Evolutionary conservation across 1,139 yeast genomes (phyloP).

Genomic region (Hansenula lynferdii): DNA sequence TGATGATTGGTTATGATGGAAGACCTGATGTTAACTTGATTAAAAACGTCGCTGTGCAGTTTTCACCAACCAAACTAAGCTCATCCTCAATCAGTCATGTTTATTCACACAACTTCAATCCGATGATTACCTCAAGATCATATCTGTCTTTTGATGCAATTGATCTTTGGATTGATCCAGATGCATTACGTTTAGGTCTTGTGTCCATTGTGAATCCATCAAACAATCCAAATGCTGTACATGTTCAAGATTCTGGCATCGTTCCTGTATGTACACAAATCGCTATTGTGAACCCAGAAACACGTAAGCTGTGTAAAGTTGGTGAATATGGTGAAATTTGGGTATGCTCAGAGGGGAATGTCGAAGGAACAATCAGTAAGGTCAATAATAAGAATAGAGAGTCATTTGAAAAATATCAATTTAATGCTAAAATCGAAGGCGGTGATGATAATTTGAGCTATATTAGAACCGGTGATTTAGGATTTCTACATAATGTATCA

Average conservation of each 20-base stretch:
- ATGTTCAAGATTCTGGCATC: slow-evolving; percentile 91
- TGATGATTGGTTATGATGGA: slow-evolving; percentile 78
- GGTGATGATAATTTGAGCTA: slow-evolving; percentile 64
- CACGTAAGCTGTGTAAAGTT: slow-evolving; percentile 66
- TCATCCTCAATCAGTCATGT: slow-evolving; percentile 72
- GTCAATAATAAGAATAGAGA: slow-evolving; percentile 9
- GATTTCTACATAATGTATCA: slow-evolving; percentile 76
- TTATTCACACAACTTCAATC: slow-evolving; percentile 76
- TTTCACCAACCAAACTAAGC: slow-evolving; percentile 61
- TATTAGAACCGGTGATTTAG: slow-evolving; percentile 89
- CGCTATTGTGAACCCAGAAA: slow-evolving; percentile 94
- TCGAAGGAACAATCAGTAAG: slow-evolving; percentile 25
- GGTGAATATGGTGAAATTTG: slow-evolving; percentile 99
- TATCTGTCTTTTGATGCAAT: slow-evolving; percentile 88
- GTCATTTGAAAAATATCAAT: slow-evolving; percentile 19
- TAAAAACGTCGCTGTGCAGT: slow-evolving; percentile 55
- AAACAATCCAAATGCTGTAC: slow-evolving; percentile 62
- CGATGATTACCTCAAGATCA: slow-evolving; percentile 80
- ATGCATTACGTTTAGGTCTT: slow-evolving; percentile 84
- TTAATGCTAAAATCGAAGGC: slow-evolving; percentile 32
- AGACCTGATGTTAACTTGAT: slow-evolving; percentile 66
- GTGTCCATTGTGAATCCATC: slow-evolving; percentile 75
- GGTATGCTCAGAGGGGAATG: slow-evolving; percentile 89
- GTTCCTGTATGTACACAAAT: slow-evolving; percentile 93
- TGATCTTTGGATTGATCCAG: slow-evolving; percentile 81